Evolutionary conservation across 257 asterid species (phyloP).

Genomic region (Misopates orontium): DNA sequence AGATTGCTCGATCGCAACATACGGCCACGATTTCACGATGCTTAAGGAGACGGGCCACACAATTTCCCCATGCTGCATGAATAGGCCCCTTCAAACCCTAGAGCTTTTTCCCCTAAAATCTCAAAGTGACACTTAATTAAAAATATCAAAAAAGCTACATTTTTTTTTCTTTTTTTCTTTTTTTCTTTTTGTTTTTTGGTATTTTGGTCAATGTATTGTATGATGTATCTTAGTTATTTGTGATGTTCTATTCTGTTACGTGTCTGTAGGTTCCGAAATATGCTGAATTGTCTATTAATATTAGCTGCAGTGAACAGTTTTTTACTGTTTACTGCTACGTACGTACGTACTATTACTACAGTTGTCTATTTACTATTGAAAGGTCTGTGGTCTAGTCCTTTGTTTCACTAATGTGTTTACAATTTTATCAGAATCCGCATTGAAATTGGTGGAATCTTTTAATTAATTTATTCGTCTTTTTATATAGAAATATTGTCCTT

Average conservation of each 20-base stretch:
- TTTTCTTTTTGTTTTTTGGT: not conserved
- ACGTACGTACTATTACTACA: not conserved
- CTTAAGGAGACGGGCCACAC: slow-evolving; percentile 38
- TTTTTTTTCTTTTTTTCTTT: not conserved
- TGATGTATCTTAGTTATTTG: slow-evolving; percentile 25
- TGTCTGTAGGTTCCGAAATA: slow-evolving; percentile 38
- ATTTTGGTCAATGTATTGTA: not conserved
- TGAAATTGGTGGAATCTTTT: not conserved
- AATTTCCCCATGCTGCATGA: slow-evolving; percentile 36
- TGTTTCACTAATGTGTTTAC: slow-evolving; percentile 33
- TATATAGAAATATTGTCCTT: slow-evolving; percentile 20
- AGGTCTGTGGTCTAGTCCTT: too few species aligned
- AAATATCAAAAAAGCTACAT: slow-evolving; percentile 13
- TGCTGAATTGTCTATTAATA: slow-evolving; percentile 47
- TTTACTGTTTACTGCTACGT: slow-evolving; percentile 15
- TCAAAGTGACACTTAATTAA: not conserved
- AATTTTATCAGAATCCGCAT: not conserved
- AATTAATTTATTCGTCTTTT: too few species aligned
- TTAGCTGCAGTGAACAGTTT: slow-evolving; percentile 31
- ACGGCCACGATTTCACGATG: slow-evolving; percentile 49
- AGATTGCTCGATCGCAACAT: slow-evolving; percentile 32
- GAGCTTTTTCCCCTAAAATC: slow-evolving; percentile 67
- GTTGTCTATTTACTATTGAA: slow-evolving; percentile 28
- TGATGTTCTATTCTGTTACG: slow-evolving; percentile 32
- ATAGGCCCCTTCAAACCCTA: slow-evolving; percentile 66